These are phyloP conservation scores for Phytophthora colocasiae DNA, from an alignment of 352 stramenopile species.

Conservation along the genomic window DNA sequence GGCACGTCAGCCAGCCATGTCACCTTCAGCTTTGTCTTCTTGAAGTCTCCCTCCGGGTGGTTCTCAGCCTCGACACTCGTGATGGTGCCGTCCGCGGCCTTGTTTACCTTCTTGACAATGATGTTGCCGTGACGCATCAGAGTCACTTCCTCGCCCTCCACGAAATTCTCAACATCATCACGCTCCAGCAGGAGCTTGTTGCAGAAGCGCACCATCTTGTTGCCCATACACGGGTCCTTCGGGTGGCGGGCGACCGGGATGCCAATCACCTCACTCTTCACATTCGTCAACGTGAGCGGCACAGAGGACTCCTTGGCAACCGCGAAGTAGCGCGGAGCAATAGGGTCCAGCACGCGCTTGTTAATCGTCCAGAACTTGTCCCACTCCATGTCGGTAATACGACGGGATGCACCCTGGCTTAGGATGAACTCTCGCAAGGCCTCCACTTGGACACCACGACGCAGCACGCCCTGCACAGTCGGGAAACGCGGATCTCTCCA, in stretches of 20 bases:
- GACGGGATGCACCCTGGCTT: conserved; percentile 95
- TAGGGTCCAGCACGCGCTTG: conserved; percentile 98
- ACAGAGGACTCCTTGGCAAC: conserved; percentile 92
- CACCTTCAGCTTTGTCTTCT: conserved; percentile 97
- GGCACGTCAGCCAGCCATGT: conserved; percentile 95
- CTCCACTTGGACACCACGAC: conserved; percentile 95
- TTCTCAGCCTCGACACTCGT: conserved; percentile 77
- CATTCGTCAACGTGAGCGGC: conserved; percentile 88
- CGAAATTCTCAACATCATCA: conserved; percentile 95
- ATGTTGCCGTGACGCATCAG: conserved; percentile 98
- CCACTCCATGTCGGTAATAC: conserved; percentile 99
- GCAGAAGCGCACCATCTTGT: conserved; percentile 90
- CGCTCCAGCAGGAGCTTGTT: conserved; percentile 95
- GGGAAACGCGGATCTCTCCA: conserved; percentile 99
- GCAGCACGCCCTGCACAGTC: conserved; percentile 97
- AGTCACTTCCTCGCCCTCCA: conserved; percentile 97
- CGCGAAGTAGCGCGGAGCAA: conserved; percentile 96
- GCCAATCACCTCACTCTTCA: conserved; percentile 63
- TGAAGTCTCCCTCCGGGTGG: conserved; percentile 89
- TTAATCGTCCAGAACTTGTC: conserved; percentile 99
- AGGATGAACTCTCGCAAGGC: conserved; percentile 98
- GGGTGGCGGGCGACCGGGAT: conserved; percentile 77
- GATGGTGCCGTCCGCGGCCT: conserved; percentile 58
- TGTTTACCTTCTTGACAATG: conserved; percentile 79
- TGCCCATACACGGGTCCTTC: conserved; percentile 81